Base-by-base conservation (phyloP, 257 asterid species). In the Fraxinus quadrangulata region DNA sequence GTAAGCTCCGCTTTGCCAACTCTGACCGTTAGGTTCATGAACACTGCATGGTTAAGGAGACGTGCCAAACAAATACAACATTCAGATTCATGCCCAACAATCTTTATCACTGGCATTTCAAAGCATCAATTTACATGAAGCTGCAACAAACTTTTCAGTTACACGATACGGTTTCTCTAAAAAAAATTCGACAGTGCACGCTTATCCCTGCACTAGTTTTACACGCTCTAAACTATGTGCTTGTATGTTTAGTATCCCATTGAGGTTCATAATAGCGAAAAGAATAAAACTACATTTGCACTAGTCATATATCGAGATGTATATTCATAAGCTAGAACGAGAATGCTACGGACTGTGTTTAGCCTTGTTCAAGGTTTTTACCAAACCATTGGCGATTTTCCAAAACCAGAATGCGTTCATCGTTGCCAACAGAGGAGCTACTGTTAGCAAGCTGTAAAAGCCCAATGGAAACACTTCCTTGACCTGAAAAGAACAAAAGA, bases 331-430 rank as follows among this genome's bases (percentile, higher is more conserved):
- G 30, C 31, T 9, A 24, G 68, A 24, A 61, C 45, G n/a, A 70
- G 23, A 65, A 30, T 72, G 28, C 85, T 82, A 88, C 45, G 81
- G 78, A 73, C 79, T 79, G 85, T 92, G 89, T 81, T 86, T 78
- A 49, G 92, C 87, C 88, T 89, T 91, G 47, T 78, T 85, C 90
- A 95, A 85, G 28, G 94, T 92, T 81, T 88, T 93, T 12, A 93
- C 77, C 93, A 93, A 78, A 79, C 99, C 99, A 86, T 31, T 87
- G 23, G 90, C 80, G 0, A 95, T 93, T 84, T 91, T 95, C 95
- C 94, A 87, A 67, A 95, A 95, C 99, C 98, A 95, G 82, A 91
- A 78, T 6, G 83, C 1, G 21, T 92, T 95, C 97, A 95, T 84
- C 85, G 80, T 12, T 9, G 96, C 74, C 59, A 95, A 67, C 80